Percentiles rank a stretch among this genome's conserved stretches.
phyloP scores from a whole-genome alignment of 805 yeast species.

The Ogataea trehaloabstinens region DNA sequence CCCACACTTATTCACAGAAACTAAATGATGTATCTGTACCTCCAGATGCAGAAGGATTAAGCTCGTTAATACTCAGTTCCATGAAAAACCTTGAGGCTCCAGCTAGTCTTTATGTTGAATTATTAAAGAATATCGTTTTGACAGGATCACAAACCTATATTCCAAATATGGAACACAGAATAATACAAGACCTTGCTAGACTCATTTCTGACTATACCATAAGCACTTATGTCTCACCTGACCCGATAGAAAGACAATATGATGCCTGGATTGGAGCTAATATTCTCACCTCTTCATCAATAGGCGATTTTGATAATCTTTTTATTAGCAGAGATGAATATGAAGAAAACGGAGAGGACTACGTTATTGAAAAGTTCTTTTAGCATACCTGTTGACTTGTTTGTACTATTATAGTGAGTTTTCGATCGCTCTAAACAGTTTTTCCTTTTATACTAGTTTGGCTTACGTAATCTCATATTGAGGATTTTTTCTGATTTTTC shows the following conservation, averaged over 20 bases:
- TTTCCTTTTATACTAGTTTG: too few relatives aligned
- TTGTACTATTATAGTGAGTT: too few relatives aligned
- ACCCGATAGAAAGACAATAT: slow-evolving; percentile 50
- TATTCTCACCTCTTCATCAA: slow-evolving; percentile 50
- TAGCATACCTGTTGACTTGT: too few relatives aligned
- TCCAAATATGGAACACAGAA: slow-evolving; percentile 54
- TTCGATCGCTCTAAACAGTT: too few relatives aligned
- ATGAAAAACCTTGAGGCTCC: slow-evolving; percentile 45
- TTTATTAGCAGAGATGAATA: slow-evolving; percentile 65
- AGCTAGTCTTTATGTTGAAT: slow-evolving; percentile 37
- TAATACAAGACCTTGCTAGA: slow-evolving; percentile 53
- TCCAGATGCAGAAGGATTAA: slow-evolving; percentile 49
- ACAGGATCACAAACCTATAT: slow-evolving; percentile 61
- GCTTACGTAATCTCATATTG: too few relatives aligned
- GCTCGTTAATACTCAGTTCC: slow-evolving; percentile 43
- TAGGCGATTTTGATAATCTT: slow-evolving; percentile 56
- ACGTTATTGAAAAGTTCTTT: slow-evolving; percentile 43
- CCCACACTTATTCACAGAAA: slow-evolving; percentile 42
- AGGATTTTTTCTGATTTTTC: too few relatives aligned
- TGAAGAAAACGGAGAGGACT: slow-evolving; percentile 57
- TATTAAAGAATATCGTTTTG: slow-evolving; percentile 49
- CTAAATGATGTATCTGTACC: slow-evolving; percentile 44
- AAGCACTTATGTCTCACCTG: slow-evolving; percentile 39
- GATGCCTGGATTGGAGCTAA: slow-evolving; percentile 76
- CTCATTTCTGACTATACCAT: slow-evolving; percentile 50